Evolutionary conservation across 441 rosid species (phyloP).

Genomic region (Jatropha podagrica): DNA sequence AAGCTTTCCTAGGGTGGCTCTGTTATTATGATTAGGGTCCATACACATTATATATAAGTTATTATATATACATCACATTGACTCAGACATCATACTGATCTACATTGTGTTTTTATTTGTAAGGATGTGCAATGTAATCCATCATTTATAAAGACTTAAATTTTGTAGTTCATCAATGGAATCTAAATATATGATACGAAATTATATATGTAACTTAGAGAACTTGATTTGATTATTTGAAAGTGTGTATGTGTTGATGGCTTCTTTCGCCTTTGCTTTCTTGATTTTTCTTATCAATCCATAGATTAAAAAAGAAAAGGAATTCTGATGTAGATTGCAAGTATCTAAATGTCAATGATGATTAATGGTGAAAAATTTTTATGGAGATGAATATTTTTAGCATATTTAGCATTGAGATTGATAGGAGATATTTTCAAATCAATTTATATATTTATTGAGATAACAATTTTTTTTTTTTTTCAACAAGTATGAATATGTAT

Average conservation of each 20-base stretch:
- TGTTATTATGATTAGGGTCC: constrained; percentile 14
- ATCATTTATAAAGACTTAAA: neutral
- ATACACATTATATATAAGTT: neutral
- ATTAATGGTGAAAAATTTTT: too few relatives aligned
- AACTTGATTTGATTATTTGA: too few relatives aligned
- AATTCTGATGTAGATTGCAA: too few relatives aligned
- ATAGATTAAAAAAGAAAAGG: neutral
- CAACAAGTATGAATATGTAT: too few relatives aligned
- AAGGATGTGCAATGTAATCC: neutral
- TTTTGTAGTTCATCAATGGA: neutral
- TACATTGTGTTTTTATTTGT: neutral
- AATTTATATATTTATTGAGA: too few relatives aligned
- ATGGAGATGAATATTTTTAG: too few relatives aligned
- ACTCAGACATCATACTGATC: constrained; percentile 1
- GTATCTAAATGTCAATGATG: too few relatives aligned
- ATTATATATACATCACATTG: constrained; percentile 8
- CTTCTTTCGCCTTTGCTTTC: neutral
- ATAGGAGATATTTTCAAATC: too few relatives aligned
- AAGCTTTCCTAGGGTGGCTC: constrained; percentile 6
- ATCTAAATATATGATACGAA: neutral
- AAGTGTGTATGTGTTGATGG: too few relatives aligned
- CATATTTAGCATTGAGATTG: too few relatives aligned
- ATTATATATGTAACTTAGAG: neutral
- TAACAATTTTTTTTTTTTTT: too few relatives aligned
- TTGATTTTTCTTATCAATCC: neutral